A percentile compares a stretch with the other conserved stretches of the same genome.
Evolutionary conservation across 2,329 filamentous ascomycete species (phyloP).

Genomic region (Coniosporium tulheliwenetii): DNA sequence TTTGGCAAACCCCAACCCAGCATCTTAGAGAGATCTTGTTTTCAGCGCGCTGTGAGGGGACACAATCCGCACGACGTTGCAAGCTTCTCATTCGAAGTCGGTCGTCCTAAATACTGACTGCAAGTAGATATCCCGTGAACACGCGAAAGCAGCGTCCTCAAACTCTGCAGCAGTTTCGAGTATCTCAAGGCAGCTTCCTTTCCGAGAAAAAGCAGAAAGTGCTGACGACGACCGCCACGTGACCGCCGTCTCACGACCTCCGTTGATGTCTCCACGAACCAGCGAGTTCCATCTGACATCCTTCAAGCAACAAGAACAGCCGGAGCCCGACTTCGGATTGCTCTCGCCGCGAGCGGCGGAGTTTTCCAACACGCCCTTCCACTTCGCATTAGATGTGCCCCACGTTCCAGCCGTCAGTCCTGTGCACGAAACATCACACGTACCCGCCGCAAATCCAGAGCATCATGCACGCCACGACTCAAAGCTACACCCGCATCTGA

Average conservation of each 20-base stretch:
- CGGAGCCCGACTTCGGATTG: not conserved
- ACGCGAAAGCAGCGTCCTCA: too few species aligned
- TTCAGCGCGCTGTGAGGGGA: too few species aligned
- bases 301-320: conserved; percentile 7
- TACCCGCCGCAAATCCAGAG: not conserved
- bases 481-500: not conserved
- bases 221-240: conserved; percentile 1
- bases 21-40: too few species aligned
- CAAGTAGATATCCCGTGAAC: too few species aligned
- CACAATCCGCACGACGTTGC: too few species aligned
- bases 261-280: conserved; percentile 21
- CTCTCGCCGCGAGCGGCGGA: conserved; percentile 23
- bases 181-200: too few species aligned
- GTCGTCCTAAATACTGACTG: too few species aligned
- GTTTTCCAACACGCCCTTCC: conserved; percentile 18
- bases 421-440: conserved; percentile 4
- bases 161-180: too few species aligned
- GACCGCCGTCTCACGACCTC: conserved; percentile 4
- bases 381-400: conserved; percentile 15
- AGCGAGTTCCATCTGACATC: conserved; percentile 18
- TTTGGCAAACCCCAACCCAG: too few species aligned
- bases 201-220: not conserved
- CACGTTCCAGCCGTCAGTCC: conserved; percentile 21
- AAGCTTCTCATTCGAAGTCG: too few species aligned
- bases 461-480: not conserved